A percentile compares a stretch with the other conserved stretches of the same genome.
Evolutionary conservation across 768 basidiomycete species (phyloP).

Genomic region (Russula virescens): DNA sequence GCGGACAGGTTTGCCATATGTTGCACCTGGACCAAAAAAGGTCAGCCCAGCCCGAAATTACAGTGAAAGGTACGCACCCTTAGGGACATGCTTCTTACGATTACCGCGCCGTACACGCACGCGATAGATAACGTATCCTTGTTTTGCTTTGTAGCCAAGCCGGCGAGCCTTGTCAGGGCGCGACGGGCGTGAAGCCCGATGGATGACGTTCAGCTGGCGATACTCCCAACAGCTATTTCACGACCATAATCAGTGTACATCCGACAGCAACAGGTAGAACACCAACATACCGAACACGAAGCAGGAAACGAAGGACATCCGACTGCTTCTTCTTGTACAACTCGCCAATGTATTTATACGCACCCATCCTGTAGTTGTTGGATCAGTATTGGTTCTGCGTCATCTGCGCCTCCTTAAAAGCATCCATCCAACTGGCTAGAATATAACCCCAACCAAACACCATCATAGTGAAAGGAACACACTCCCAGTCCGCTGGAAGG

Average conservation of each 20-base stretch:
- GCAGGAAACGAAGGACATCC: conserved; percentile 94
- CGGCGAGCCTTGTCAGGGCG: conserved; percentile 99
- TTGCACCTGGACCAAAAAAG: conserved; percentile 59
- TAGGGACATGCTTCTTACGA: conserved; percentile 97
- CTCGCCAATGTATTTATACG: conserved; percentile 95
- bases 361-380: conserved; percentile 67
- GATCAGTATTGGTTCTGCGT: conserved; percentile 23
- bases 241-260: conserved; percentile 12
- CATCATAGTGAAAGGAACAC: neutral
- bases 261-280: neutral
- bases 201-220: conserved; percentile 96
- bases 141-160: conserved; percentile 99
- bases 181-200: conserved; percentile 96
- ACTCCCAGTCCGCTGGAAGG: neutral
- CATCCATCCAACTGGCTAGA: conserved; percentile 31
- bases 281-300: conserved; percentile 79
- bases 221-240: conserved; percentile 88
- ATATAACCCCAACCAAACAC: conserved; percentile 3
- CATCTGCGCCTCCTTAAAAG: conserved; percentile 9
- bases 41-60: neutral
- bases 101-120: conserved; percentile 96
- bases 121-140: conserved; percentile 97
- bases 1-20: conserved; percentile 97
- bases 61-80: conserved; percentile 52
- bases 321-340: conserved; percentile 98